Percentiles rank a stretch among this genome's conserved stretches.
Evolutionary conservation across 345 rosid genomes (phyloP).

Genomic region (Eucalyptus viminalis): DNA sequence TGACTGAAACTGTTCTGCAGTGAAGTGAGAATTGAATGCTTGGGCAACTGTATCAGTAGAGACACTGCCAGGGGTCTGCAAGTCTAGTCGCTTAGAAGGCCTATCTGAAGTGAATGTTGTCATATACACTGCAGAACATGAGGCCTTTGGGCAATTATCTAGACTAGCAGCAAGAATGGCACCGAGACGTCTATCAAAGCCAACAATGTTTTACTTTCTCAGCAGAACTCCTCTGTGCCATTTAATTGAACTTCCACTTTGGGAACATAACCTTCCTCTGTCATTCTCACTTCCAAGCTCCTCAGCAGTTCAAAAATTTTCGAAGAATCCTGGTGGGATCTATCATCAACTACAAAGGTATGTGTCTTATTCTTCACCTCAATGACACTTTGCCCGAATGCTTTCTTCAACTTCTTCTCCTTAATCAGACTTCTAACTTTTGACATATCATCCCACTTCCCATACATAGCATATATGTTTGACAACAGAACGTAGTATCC

Average conservation of each 20-base stretch:
- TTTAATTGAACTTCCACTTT: not conserved
- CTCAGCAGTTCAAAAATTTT: not conserved
- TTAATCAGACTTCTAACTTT: conserved; percentile 25
- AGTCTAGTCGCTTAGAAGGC: not conserved
- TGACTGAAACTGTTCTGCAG: not conserved
- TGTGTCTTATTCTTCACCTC: not conserved
- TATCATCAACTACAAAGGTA: not conserved
- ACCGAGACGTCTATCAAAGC: not conserved
- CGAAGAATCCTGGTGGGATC: not conserved
- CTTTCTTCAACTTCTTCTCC: conserved; percentile 25
- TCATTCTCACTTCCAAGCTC: not conserved
- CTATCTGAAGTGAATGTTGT: not conserved
- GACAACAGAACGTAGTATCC: conserved; percentile 42
- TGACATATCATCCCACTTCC: conserved; percentile 31
- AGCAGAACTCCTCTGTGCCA: not conserved
- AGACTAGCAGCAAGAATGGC: not conserved
- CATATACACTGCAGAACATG: not conserved
- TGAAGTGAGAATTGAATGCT: not conserved
- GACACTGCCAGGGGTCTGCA: not conserved
- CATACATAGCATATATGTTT: conserved; percentile 39
- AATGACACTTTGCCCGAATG: conserved; percentile 22
- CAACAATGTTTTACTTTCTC: not conserved
- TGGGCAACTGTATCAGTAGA: not conserved
- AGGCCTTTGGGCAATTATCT: not conserved
- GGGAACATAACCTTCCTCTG: not conserved